Percentiles rank a stretch among this genome's conserved stretches.
These are phyloP conservation scores for Inga laurina DNA, from an alignment of 306 rosid species.

Conservation along the genomic window DNA sequence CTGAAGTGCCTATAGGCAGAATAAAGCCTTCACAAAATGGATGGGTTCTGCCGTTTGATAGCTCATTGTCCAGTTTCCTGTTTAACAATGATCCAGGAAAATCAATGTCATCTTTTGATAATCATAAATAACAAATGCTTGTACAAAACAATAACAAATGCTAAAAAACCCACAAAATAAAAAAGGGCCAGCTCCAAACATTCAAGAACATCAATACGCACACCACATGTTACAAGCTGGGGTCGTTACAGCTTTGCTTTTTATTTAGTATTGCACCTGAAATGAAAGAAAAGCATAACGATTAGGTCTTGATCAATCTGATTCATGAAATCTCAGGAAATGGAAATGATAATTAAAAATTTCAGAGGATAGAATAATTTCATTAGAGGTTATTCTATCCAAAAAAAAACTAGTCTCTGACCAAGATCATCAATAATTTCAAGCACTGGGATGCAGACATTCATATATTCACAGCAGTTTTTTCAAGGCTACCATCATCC, in stretches of 20 bases:
- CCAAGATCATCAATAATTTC: slow-evolving; percentile 20
- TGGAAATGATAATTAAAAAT: background rate
- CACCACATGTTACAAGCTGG: no score
- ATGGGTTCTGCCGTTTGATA: slow-evolving; percentile 77
- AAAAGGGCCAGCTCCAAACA: slow-evolving; percentile 3
- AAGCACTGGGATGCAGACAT: slow-evolving; percentile 17
- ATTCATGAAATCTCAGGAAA: background rate
- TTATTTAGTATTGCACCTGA: no score
- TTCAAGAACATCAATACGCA: background rate
- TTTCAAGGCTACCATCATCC: slow-evolving; percentile 90
- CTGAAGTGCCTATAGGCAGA: slow-evolving; percentile 89
- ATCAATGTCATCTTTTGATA: background rate
- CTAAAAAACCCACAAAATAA: background rate
- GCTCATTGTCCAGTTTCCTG: slow-evolving; percentile 80
- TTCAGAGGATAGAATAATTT: slow-evolving; percentile 7
- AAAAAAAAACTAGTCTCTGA: background rate
- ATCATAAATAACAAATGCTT: background rate
- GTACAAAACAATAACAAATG: no score
- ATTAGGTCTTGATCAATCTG: background rate
- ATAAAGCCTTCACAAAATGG: slow-evolving; percentile 74
- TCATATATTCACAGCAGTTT: slow-evolving; percentile 64
- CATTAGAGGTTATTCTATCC: slow-evolving; percentile 12
- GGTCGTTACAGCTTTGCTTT: no score
- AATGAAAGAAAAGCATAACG: slow-evolving; percentile 39
- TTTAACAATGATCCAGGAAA: slow-evolving; percentile 10